Base-by-base conservation (phyloP, 108 stramenopile species). In the Aureococcus anophagefferens region DNA sequence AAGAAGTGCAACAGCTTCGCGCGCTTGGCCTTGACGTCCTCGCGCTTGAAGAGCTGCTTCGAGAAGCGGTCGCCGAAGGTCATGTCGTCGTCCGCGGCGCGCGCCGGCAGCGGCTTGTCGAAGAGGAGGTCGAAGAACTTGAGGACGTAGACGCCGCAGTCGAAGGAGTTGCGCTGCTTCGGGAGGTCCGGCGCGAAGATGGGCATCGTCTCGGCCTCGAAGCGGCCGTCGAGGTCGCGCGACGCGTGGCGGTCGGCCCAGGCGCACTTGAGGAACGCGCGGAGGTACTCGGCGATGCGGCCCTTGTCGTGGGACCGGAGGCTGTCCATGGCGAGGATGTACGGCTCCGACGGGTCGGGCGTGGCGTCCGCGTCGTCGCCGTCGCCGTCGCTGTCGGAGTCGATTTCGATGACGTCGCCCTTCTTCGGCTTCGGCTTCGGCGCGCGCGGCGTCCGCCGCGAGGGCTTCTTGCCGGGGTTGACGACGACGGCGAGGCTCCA, bases 401-500 rank as follows among this genome's bases (percentile, higher is more conserved):
- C 14, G 51, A 16, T 1, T 18, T 59, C 21, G 51, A 16, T 11
- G 14, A 25, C 21, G 51, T 1, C 51, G n/a, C n/a, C n/a, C n/a
- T n/a, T n/a, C n/a, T n/a, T n/a, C n/a, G n/a, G n/a, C n/a, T n/a
- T n/a, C n/a, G n/a, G n/a, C n/a, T n/a, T n/a, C n/a, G n/a, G n/a
- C n/a, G n/a, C n/a, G n/a, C n/a, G n/a, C n/a, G n/a, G n/a, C n/a
- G n/a, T n/a, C n/a, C n/a, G n/a, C n/a, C n/a, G n/a, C 7, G 21
- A 25, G 21, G n/a, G n/a, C n/a, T n/a, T n/a, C n/a, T n/a, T n/a
- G n/a, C n/a, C n/a, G 31, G 94, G 94, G 78, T 96, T 94, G 66
- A 89, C 88, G 62, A 95, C 84, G 46, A 93, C 91, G 67, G 90
- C 92, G 13, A 98, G 83, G 32, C 91, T 93, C 97, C 97, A 98